Base-by-base conservation (phyloP, 345 rosid genomes). In the Erodium maritimum region DNA sequence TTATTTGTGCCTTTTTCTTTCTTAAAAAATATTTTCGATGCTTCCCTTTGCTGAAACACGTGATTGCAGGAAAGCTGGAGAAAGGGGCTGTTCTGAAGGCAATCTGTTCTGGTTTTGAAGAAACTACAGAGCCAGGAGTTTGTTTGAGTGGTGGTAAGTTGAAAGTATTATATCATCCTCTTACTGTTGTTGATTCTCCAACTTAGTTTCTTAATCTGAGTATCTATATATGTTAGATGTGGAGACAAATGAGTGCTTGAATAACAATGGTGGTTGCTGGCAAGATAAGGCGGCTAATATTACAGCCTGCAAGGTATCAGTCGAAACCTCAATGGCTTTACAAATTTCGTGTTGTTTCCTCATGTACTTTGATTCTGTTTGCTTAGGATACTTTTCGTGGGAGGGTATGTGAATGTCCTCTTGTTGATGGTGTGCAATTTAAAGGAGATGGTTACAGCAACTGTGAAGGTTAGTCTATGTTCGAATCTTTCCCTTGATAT, bases 301-400 rank as follows among this genome's bases (percentile, higher is more conserved):
- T 59, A 85, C 97, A 51, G 99, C 99, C 64, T 93, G 99, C 90
- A 89, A 82, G 96, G 99, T 87, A 69, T 50, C 59, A 33, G 37
- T 63, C 17, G 25, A 33, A 61, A 69, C 37, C 56, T 64, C 60
- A 9, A 59, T 55, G 23, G 29, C 37, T 54, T 2, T 48, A 61
- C 51, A 33, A 21, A 48, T 21, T 7, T 58, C 21, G 14, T 8
- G 17, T 55, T 21, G 21, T 6, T 21, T 7, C 37, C 33, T 45
- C 25, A 42, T 5, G 21, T 50, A 42, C 48, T 42, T 10, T 42
- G 14, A 7, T 42, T 55, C 5, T 17, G 2, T 10, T 59, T 54
- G 50, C 46, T 59, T 75, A 93, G 99, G 99, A 93, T 75, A 93
- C 99, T n/a, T 93, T 93, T 61, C 95, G 99, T 61, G 99, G 99